A percentile compares a stretch with the other conserved stretches of the same genome.
phyloP scores from a whole-genome alignment of 2,329 filamentous ascomycete genomes.

The Calonectria crousiana region DNA sequence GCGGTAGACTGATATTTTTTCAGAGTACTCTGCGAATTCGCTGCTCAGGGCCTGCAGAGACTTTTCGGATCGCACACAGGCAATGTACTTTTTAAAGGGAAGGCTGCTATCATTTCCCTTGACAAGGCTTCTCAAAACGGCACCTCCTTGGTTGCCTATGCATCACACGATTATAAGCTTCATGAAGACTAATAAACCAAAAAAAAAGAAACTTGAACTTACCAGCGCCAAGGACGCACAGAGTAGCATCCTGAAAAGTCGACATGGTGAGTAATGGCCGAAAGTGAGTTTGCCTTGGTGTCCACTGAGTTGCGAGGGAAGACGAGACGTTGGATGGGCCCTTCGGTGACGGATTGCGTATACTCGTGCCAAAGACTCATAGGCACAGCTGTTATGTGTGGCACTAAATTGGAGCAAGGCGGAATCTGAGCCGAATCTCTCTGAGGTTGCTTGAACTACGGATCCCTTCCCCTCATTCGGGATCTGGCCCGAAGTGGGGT shows the following conservation, averaged over 20 bases:
- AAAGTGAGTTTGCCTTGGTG: not conserved
- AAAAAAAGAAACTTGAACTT: not conserved
- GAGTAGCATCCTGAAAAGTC: conserved; percentile 31
- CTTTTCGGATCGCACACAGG: conserved; percentile 46
- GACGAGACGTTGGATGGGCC: not conserved
- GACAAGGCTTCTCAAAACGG: conserved; percentile 43
- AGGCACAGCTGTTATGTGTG: not conserved
- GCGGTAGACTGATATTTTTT: conserved; percentile 42
- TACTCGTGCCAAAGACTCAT: not conserved
- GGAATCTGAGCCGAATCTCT: not conserved
- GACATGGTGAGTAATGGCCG: conserved; percentile 28
- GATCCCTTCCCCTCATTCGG: conserved; percentile 6
- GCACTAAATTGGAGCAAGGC: not conserved
- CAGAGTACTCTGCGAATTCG: conserved; percentile 32
- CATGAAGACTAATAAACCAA: not conserved
- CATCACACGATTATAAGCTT: not conserved
- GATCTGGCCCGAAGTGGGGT: not conserved
- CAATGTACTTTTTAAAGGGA: conserved; percentile 43
- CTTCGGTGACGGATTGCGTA: not conserved
- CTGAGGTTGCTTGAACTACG: not conserved
- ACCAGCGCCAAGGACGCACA: conserved; percentile 44
- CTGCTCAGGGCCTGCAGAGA: conserved; percentile 38
- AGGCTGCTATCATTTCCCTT: conserved; percentile 20
- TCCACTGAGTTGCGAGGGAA: not conserved
- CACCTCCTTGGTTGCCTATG: conserved; percentile 48